Base-by-base conservation (phyloP, 768 basidiomycete species). In the Mycena galericulata region DNA sequence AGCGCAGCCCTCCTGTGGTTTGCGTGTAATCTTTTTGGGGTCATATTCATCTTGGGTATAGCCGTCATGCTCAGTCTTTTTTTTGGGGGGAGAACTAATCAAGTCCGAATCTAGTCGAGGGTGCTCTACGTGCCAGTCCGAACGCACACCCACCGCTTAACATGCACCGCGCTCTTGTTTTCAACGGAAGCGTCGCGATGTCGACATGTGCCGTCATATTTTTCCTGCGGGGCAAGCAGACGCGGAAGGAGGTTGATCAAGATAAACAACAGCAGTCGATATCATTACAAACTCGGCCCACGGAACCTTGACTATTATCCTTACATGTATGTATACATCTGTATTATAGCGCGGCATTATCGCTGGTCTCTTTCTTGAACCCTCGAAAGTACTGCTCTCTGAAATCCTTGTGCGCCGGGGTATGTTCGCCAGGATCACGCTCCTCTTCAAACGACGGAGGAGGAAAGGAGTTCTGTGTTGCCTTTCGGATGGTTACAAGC, bases 401-500 rank as follows among this genome's bases (percentile, higher is more conserved):
- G 77, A 99, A 99, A 73, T 94, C 90, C 71, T 88, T 91, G 78
- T 99, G 97, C 1, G 95, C 96, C 3, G 97, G 96, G 15, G 89
- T 75, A 73, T 87, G 90, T 20, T 22, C 69, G 18, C 38, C 64
- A 12, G 54, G n/a, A 60, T 40, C 62, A 0, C 69, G 67, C 27
- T 76, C 74, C 11, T 75, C 76, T 38, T 85, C 83, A 70, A 94
- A 93, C 3, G 81, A 79, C 4, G 92, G 92, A 0, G 86, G 85
- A 1, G 84, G 79, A 71, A 84, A 88, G 36, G 75, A 74, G 41
- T 77, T 69, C 12, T 79, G 63, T 9, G 86, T 85, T 3, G 77
- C 82, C 79, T 97, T 99, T 61, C 89, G 89, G 76, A 99, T 92
- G 10, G 97, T 99, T 60, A 99, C 93, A 20, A 99, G 84, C 96